Evolutionary conservation across 192 early-diverging fungal species (phyloP), one percentile per base, ranked within the genome.

Genomic region (Mortierella alpina): DNA sequence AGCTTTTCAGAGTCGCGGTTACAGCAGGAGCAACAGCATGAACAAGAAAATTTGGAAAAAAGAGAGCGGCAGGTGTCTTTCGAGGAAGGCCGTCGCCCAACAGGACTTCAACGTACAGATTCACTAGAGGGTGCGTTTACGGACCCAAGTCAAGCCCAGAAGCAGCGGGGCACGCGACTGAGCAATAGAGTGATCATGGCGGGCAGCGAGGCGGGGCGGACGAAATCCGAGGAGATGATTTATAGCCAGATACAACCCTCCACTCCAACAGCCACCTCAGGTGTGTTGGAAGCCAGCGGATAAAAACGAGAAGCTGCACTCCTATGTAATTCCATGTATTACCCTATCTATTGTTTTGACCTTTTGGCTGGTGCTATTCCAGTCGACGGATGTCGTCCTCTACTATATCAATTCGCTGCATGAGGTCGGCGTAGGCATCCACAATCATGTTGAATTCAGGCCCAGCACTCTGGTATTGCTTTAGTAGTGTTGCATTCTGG

Each of bases 371-470:
- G 7, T 18, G 13, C 50, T 51, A 65, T 58, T 73, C 41, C 31
- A 82, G 23, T 48, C 73, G 63, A 13, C 63, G 51, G 15, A 83
- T 74, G 17, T 83, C 73, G 31, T 83, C 73, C 31, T 83, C 64
- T 4, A 83, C 73, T 48, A 55, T 46, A 5, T 76, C 68, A 15
- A 83, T 83, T 0, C 64, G 67, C 7, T 68, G 59, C 51, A 75
- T 70, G 44, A 83, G 47, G 7, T 83, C 63, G 10, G 74, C 51
- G 41, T 83, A 83, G 0, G 68, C 68, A 7, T 76, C 55, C 4
- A 75, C 82, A 22, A 83, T 76, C 23, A 41, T 53, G 22, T 83
- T 63, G 52, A 83, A 83, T 14, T 83, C 82, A 6, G 54, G 48
- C 14, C 82, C 82, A 9, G 70, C 82, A 42, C n/a, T 57, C 42